Evolutionary conservation across 2,329 filamentous ascomycete species (phyloP), one percentile per base, ranked within the genome.

Genomic region (Waltergamsia citrina): DNA sequence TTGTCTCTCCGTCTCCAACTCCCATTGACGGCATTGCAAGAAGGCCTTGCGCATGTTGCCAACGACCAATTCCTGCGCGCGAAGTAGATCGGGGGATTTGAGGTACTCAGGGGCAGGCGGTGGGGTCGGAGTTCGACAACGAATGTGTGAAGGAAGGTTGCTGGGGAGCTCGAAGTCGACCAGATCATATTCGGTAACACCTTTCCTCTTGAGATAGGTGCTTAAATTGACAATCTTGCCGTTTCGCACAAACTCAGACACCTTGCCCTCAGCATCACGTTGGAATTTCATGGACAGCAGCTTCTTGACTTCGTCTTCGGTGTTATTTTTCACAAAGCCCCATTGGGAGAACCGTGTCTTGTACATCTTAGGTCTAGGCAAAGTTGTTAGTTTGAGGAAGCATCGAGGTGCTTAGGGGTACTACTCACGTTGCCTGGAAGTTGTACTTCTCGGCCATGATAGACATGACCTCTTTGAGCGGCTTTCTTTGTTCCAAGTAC

Each of bases 291-390:
- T 64, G 25, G 64, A 66, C 7, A 71, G 49, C 32, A 71, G 52
- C 14, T 60, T 56, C 45, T 68, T 67, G 7, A 70, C 65, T 37
- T 70, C 67, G 18, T 68, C 65, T 38, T 70, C 67, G 27, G 65
- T 70, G 40, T 70, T 70, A 38, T 71, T 70, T 51, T 71, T 71
- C 26, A 65, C 66, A 40, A 71, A 71, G 1, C 66, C 66, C 67
- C 67, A 71, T 40, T 69, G 65, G 11, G 67, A 67, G 43, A 70
- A 70, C 17, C 67, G 55, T n/a, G 66, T 69, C 45, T 71, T 71
- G 48, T 71, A 71, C 67, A 71, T 71, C 41, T 69, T 68, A 14
- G 67, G 64, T 14, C 67, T 70, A 32, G 16, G 17, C 22, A n/a
- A 15, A 34, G 25, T 7, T 12, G 3, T 19, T 27, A 14, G 8